These are phyloP conservation scores for Cordyceps tenuipes DNA, from an alignment of 2,329 filamentous ascomycete genomes.

Conservation along the genomic window DNA sequence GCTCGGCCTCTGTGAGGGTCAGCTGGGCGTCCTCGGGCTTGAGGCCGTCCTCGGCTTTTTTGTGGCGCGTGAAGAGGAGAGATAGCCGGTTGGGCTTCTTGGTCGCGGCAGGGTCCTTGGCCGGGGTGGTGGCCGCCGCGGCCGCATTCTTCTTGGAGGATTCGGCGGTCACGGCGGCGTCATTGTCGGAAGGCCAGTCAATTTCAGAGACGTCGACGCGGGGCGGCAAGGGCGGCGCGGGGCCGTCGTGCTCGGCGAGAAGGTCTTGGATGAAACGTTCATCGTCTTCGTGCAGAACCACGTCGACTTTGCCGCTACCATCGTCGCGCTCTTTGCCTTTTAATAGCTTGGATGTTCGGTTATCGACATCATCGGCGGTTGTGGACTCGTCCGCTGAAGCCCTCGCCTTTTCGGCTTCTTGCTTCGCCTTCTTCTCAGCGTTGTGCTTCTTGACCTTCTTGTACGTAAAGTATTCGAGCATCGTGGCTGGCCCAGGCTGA, in stretches of 20 bases:
- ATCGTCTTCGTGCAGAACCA: conserved; percentile 10
- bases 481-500: conserved; percentile 23
- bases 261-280: conserved; percentile 28
- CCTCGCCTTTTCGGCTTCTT: conserved; percentile 19
- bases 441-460: conserved; percentile 56
- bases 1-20: conserved; percentile 33
- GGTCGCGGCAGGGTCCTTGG: conserved; percentile 15
- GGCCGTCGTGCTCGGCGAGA: conserved; percentile 34
- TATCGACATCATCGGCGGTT: conserved; percentile 35
- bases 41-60: conserved; percentile 31
- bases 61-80: conserved; percentile 28
- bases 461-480: conserved; percentile 56
- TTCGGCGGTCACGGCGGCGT: conserved; percentile 15
- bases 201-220: conserved; percentile 42
- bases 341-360: conserved; percentile 27
- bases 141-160: conserved; percentile 13
- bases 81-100: conserved; percentile 29
- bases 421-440: conserved; percentile 36
- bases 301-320: conserved; percentile 1
- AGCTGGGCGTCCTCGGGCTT: conserved; percentile 15
- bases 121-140: not conserved
- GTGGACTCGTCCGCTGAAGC: conserved; percentile 19
- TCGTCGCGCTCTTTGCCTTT: conserved; percentile 11
- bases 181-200: conserved; percentile 34
- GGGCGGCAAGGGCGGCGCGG: conserved; percentile 48